Conservation (phyloP, 1,139 yeast species). For the Pichia sp. region DNA sequence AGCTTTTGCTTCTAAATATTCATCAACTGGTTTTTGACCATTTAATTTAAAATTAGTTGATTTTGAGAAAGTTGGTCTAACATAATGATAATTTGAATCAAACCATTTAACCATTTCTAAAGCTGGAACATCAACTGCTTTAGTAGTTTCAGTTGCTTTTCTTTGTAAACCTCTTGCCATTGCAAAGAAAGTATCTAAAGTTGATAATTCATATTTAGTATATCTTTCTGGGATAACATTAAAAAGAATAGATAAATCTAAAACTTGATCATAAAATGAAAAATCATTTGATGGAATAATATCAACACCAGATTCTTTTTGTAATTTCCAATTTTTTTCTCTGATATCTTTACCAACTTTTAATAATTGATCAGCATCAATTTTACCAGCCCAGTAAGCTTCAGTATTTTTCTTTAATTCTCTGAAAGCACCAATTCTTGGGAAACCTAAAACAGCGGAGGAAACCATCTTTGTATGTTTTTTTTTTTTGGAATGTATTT, state of each 20-base stretch:
- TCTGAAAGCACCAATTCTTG: slow-evolving; percentile 98
- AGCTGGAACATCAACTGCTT: slow-evolving; percentile 97
- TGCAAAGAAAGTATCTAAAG: slow-evolving; percentile 91
- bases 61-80: slow-evolving; percentile 97
- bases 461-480: slow-evolving; percentile 59
- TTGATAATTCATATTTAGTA: slow-evolving; percentile 82
- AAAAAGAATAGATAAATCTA: slow-evolving; percentile 87
- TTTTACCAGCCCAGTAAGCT: slow-evolving; percentile 97
- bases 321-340: slow-evolving; percentile 96
- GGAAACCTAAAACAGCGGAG: slow-evolving; percentile 97
- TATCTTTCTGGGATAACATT: slow-evolving; percentile 96
- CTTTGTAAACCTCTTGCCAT: slow-evolving; percentile 99
- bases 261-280: slow-evolving; percentile 95
- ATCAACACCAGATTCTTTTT: slow-evolving; percentile 95
- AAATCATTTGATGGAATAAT: slow-evolving; percentile 96
- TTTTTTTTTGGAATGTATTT: background rate
- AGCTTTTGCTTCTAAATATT: slow-evolving; percentile 95
- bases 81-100: slow-evolving; percentile 98
- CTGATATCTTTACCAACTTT: slow-evolving; percentile 93
- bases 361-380: slow-evolving; percentile 76
- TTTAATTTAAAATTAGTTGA: slow-evolving; percentile 92
- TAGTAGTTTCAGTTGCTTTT: slow-evolving; percentile 78
- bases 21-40: slow-evolving; percentile 94
- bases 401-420: slow-evolving; percentile 98
- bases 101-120: slow-evolving; percentile 99